Evolutionary conservation across 495 filamentous ascomycete species (phyloP), one percentile per base, ranked within the genome.

Genomic region (Hyaloscypha bicolor): DNA sequence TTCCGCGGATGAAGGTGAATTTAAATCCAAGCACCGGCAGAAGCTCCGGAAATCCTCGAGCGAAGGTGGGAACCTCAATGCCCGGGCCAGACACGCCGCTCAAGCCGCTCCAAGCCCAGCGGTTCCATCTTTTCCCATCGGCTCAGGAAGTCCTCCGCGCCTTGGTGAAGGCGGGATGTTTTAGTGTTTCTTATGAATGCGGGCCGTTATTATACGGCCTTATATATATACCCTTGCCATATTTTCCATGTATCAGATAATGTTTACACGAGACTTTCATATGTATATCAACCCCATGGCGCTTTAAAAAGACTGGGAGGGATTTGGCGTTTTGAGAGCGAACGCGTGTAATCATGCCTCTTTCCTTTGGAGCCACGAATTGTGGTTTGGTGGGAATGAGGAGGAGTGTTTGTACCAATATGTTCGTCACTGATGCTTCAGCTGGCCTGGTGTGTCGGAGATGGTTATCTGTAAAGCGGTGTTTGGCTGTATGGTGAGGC

Each of bases 51-150:
- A 75, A 63, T 63, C n/a, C 52, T 65, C 68, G 3, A 75, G 73
- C 35, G 73, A 75, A 67, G 73, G 73, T 30, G 73, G 71, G 22
- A 67, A 71, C 52, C 66, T 75, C 3, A 75, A 75, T 62, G 64
- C 70, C 35, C 42, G 64, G 64, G 72, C 72, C 16, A 60, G 67
- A 60, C 70, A 74, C 55, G 58, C 62, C 35, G 64, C 67, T 2
- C 29, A 51, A 31, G 64, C 71, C 9, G 25, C 39, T n/a, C 71
- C 73, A 42, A 75, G 71, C 55, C 73, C 73, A 29, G 71, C 73
- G n/a, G 56, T 75, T 58, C 73, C 73, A 9, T 60, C 37, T 51
- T 35, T 32, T 58, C 64, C 64, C 39, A 48, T 64, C 21, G 21
- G 35, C 2, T 48, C 60, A 42, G 52, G 56, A 22, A 67, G 60